Base-by-base conservation (phyloP, 2,329 filamentous ascomycete genomes). In the Talaromyces islandicus region DNA sequence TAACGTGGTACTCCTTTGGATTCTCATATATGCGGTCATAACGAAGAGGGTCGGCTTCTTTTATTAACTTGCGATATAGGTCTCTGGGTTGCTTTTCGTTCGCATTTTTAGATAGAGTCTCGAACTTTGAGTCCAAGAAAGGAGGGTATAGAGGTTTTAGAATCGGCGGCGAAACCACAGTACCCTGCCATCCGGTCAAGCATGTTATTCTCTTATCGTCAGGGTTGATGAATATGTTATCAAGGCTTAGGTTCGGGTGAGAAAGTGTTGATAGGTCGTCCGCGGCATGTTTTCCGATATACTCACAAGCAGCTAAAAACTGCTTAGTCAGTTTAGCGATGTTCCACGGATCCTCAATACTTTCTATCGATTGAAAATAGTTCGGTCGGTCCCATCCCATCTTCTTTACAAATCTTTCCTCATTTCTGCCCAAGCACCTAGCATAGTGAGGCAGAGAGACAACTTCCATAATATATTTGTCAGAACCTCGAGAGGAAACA, bases 181-280 rank as follows among this genome's bases (percentile, higher is more conserved):
- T 56, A 2, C 29, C 53, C 54, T 67, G 65, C 64, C 65, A 67
- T 54, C 64, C 63, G 17, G 64, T 66, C 17, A 62, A 54, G 14
- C 38, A 58, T 6, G 46, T 52, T 51, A 64, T 63, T 17, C 51
- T 54, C 35, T 64, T 59, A n/a, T 64, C 61, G 11, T 61, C 54
- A 53, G 65, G 65, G 46, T 68, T 62, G 46, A 69, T 63, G 24
- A 66, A 69, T 58, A 68, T 56, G 29, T 67, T 65, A 25, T 64
- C 62, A 27, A 66, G 63, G 58, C 65, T 65, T 32, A 69, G 64
- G 58, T 69, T 64, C 11, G 63, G 64, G 57, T 68, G 65, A 41
- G 63, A 65, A n/a, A 62, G 38, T 58, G 60, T 64, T 59, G 64
- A 60, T 55, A 57, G 62, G 48, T 61, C 56, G 21, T 54, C 41